phyloP scores from a whole-genome alignment of 1,284 basidiomycete species.

The Tilletia horrida region DNA sequence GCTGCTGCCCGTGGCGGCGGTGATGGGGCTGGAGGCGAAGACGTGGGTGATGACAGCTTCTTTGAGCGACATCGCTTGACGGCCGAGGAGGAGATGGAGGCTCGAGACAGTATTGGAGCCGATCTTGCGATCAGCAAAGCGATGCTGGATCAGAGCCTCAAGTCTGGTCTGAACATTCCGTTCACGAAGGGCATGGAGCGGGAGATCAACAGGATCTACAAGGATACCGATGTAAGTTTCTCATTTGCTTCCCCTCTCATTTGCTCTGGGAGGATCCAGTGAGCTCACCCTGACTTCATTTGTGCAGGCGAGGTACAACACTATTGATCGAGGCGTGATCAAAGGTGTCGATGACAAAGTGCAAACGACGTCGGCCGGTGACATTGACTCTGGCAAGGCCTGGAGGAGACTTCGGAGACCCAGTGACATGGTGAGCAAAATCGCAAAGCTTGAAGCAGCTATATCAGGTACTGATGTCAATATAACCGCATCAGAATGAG shows the following conservation, averaged over 20 bases:
- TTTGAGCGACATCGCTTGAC: slow-evolving; percentile 11
- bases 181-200: slow-evolving; percentile 43
- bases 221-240: slow-evolving; percentile 32
- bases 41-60: slow-evolving; percentile 23
- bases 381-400: slow-evolving; percentile 64
- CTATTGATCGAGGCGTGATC: slow-evolving; percentile 48
- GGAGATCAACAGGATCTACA: slow-evolving; percentile 45
- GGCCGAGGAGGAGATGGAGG: slow-evolving; percentile 23
- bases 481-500: slow-evolving; percentile 63
- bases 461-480: slow-evolving; percentile 20
- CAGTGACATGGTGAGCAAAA: slow-evolving; percentile 74
- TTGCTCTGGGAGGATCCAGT: no score
- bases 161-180: slow-evolving; percentile 37
- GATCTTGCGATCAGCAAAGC: slow-evolving; percentile 40
- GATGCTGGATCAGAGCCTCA: slow-evolving; percentile 39
- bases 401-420: slow-evolving; percentile 84
- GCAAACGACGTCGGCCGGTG: slow-evolving; percentile 14
- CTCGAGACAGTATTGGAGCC: slow-evolving; percentile 36
- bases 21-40: slow-evolving; percentile 19
- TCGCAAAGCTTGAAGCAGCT: slow-evolving; percentile 19
- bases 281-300: not conserved
- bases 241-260: no score
- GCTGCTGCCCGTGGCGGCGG: no score
- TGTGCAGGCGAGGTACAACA: slow-evolving; percentile 59
- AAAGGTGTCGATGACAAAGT: slow-evolving; percentile 57